These are phyloP conservation scores for Pseudocercospora cruenta DNA, from an alignment of 2,329 filamentous ascomycete genomes.

Conservation along the genomic window DNA sequence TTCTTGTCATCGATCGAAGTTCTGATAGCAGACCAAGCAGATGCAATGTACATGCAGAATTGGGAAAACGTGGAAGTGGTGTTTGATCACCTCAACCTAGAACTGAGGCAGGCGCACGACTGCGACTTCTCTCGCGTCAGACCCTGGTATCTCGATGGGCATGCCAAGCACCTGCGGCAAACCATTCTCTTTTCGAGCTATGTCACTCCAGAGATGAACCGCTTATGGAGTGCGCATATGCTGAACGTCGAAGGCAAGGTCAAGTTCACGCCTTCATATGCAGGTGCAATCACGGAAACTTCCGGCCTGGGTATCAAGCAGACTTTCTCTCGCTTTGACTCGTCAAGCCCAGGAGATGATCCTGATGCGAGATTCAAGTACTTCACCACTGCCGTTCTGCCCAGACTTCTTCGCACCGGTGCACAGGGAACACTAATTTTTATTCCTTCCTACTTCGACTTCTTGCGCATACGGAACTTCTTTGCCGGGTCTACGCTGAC, in stretches of 20 bases:
- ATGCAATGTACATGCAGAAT: conserved; percentile 95
- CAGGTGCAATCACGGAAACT: conserved; percentile 62
- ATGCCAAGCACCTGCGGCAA: conserved; percentile 79
- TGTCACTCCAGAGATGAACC: conserved; percentile 84
- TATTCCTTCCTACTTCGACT: conserved; percentile 92
- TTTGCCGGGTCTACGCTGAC: conserved; percentile 71
- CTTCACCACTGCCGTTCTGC: conserved; percentile 81
- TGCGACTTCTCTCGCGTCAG: conserved; percentile 92
- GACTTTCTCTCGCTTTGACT: conserved; percentile 86
- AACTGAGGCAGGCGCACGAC: conserved; percentile 79
- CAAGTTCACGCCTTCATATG: conserved; percentile 69
- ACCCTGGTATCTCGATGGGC: conserved; percentile 89
- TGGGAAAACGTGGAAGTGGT: conserved; percentile 96
- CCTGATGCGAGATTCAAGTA: conserved; percentile 89
- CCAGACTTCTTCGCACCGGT: conserved; percentile 67
- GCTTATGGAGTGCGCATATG: conserved; percentile 74
- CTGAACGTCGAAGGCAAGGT: conserved; percentile 79
- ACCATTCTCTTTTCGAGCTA: conserved; percentile 81
- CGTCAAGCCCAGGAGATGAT: conserved; percentile 69
- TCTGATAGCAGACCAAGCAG: conserved; percentile 85
- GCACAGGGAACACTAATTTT: conserved; percentile 76
- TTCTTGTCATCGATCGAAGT: conserved; percentile 94
- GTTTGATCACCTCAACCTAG: conserved; percentile 86
- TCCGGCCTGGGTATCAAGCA: conserved; percentile 71
- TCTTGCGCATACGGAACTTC: conserved; percentile 89